phyloP scores from a whole-genome alignment of 805 yeast genomes.

The Starmerella floris region DNA sequence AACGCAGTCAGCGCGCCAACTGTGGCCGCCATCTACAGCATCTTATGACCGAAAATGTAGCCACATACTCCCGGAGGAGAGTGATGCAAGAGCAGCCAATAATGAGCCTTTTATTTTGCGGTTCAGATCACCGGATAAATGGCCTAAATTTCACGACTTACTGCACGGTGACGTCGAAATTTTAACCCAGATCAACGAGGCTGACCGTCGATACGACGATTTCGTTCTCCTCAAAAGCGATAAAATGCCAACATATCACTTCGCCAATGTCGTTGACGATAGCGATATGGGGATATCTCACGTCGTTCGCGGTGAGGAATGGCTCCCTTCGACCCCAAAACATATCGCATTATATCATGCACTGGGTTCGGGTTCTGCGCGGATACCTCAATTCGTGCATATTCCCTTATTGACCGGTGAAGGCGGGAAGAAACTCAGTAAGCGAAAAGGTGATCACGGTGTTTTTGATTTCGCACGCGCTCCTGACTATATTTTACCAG shows the following conservation, averaged over 20 bases:
- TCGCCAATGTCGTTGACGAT: conserved; percentile 92
- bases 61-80: conserved; percentile 33
- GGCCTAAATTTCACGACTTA: conserved; percentile 56
- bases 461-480: conserved; percentile 38
- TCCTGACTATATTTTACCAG: conserved; percentile 46
- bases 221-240: conserved; percentile 85
- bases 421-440: conserved; percentile 52
- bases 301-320: conserved; percentile 94
- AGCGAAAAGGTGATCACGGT: conserved; percentile 72
- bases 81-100: conserved; percentile 27
- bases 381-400: conserved; percentile 73
- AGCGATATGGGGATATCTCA: conserved; percentile 86
- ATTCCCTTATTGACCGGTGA: conserved; percentile 72
- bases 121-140: conserved; percentile 59
- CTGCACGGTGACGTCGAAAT: conserved; percentile 64
- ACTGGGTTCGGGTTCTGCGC: conserved; percentile 31
- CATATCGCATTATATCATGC: conserved; percentile 79
- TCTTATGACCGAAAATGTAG: conserved; percentile 80
- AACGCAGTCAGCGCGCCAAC: conserved; percentile 55
- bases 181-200: conserved; percentile 63
- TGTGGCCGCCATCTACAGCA: conserved; percentile 81
- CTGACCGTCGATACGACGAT: conserved; percentile 74
- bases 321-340: conserved; percentile 93
- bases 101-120: conserved; percentile 42
- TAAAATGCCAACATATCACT: conserved; percentile 89